Percentiles rank a stretch among this genome's conserved stretches.
phyloP scores from a whole-genome alignment of 2,329 filamentous ascomycete genomes.

The Chalaropsis ovoidea region DNA sequence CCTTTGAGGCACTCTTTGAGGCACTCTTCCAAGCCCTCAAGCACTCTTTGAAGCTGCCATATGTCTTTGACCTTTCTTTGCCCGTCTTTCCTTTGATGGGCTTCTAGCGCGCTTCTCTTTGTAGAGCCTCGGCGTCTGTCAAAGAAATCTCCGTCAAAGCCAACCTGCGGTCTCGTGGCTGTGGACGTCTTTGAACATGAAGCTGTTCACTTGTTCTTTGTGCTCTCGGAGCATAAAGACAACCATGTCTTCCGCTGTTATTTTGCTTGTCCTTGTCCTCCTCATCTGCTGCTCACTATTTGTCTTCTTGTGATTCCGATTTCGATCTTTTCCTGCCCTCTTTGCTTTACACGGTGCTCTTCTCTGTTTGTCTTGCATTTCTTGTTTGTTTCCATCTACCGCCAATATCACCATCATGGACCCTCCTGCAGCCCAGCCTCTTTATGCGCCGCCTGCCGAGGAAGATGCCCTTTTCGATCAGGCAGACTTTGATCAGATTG shows the following conservation, averaged over 20 bases:
- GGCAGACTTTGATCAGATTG: neutral
- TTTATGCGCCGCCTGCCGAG: neutral
- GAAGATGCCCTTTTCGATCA: neutral
- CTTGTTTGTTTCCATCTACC: neutral
- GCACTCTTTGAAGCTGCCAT: neutral
- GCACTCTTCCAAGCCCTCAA: neutral
- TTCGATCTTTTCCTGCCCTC: too few relatives aligned
- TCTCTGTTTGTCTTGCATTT: neutral
- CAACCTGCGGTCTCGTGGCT: neutral
- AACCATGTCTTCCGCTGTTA: neutral
- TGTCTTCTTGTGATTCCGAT: neutral
- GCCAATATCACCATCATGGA: neutral
- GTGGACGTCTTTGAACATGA: neutral
- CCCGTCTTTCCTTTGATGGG: neutral
- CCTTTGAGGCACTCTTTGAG: too few relatives aligned
- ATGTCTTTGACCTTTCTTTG: neutral
- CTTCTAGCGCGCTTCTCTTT: neutral
- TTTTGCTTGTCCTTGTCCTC: neutral
- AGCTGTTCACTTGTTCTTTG: conserved; percentile 1
- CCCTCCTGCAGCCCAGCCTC: neutral
- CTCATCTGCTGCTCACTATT: neutral
- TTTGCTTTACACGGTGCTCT: neutral
- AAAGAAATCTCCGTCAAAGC: neutral
- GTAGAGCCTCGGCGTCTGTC: neutral
- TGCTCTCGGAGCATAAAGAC: neutral